Base-by-base conservation (phyloP, 805 yeast genomes). In the Candida stauntonica region DNA sequence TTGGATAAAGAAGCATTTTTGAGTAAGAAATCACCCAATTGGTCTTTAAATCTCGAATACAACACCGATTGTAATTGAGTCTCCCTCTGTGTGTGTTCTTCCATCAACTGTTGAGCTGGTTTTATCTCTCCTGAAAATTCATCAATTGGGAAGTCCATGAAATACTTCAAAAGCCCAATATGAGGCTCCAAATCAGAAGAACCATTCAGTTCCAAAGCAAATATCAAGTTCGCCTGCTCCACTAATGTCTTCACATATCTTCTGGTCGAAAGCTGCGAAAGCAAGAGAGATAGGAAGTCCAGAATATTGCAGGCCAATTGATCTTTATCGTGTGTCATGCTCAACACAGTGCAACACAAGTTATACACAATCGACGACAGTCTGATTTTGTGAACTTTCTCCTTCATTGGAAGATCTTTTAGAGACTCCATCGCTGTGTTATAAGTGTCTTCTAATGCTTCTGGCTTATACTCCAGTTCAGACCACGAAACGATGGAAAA, bases 201-300 rank as follows among this genome's bases (percentile, higher is more conserved):
- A 2, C 21, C 20, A 4, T 21, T 21, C 17, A 5, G 11, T 16
- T 31, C 17, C 15, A 15, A 34, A 30, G 33, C 3, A 15, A 9
- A 21, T 1, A 15, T 21, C 2, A 46, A 16, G 16, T 54, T 51
- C 17, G 43, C 14, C 16, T 60, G 58, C 13, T 54, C 53, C 21
- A 69, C 21, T 3, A 70, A 26, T 0, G 61, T 42, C 36, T 57
- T 61, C 5, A 60, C 35, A 33, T 57, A 69, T 32, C 63, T 48
- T 39, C 76, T 55, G 0, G 73, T 63, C 0, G 73, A 72, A 6
- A 66, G 46, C 36, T 64, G 70, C 3, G 73, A 66, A 6, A 69
- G 35, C 1, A 63, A 37, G 6, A 50, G 36, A 5, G 31, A 37
- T 14, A 40, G 15, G 11, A 31, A 21, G 9, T 17, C 15, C 27